A percentile compares a stretch with the other conserved stretches of the same genome.
Conservation (phyloP, 177 flowering plant species). For the Vitis hybrid region DNA sequence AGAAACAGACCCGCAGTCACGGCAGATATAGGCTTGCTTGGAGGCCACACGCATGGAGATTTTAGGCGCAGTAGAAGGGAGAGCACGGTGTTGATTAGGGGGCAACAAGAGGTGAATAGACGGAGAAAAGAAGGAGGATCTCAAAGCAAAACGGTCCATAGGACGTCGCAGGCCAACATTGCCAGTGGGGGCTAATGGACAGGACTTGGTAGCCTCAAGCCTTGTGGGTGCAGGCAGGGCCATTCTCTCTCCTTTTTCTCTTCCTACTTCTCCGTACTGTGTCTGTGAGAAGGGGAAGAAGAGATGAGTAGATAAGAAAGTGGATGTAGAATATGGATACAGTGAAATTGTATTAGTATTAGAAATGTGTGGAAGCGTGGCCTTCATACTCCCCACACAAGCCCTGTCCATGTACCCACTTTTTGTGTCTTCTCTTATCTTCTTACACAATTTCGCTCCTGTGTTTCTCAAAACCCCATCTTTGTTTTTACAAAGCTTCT, state of each 20-base stretch:
- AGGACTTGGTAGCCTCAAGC: slow-evolving; percentile 11
- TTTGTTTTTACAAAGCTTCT: not conserved
- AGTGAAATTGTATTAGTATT: not conserved
- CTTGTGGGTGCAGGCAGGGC: slow-evolving; percentile 32
- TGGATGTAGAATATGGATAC: not conserved
- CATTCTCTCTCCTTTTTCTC: slow-evolving; percentile 23
- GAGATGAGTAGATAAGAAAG: slow-evolving; percentile 27
- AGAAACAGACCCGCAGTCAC: slow-evolving; percentile 80
- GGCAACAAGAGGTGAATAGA: slow-evolving; percentile 44
- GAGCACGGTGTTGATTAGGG: slow-evolving; percentile 23
- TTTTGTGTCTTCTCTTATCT: slow-evolving; percentile 1
- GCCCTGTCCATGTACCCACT: not conserved
- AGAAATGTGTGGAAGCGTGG: slow-evolving; percentile 40
- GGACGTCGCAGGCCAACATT: slow-evolving; percentile 47
- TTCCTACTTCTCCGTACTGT: slow-evolving; percentile 3
- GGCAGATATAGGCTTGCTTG: slow-evolving; percentile 89
- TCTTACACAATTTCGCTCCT: not conserved
- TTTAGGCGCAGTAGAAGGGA: slow-evolving; percentile 39
- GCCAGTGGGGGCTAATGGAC: slow-evolving; percentile 30
- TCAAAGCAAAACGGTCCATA: slow-evolving; percentile 51
- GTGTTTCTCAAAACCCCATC: not conserved
- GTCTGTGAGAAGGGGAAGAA: not conserved
- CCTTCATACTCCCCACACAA: slow-evolving; percentile 41
- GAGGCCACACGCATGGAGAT: slow-evolving; percentile 78
- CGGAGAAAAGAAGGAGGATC: slow-evolving; percentile 58